Conservation (phyloP, 495 filamentous ascomycete genomes). For the Penicillium verhagenii region DNA sequence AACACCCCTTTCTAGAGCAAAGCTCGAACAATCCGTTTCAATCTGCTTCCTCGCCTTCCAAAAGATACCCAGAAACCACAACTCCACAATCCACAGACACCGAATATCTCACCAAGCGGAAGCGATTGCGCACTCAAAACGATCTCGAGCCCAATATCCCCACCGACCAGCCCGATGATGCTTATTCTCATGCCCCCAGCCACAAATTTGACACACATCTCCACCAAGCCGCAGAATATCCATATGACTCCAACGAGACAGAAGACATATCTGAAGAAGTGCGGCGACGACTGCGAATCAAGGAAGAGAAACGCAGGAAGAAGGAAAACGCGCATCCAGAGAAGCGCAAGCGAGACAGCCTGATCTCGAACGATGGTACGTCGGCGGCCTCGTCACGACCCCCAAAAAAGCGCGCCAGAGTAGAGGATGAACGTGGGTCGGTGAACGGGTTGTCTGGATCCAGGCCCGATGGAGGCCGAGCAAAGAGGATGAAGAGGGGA, state of each 20-base stretch:
- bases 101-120: constrained; percentile 4
- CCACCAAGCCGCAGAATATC: constrained; percentile 17
- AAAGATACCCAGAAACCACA: not conserved
- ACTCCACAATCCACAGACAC: constrained; percentile 12
- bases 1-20: constrained; percentile 1
- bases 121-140: constrained; percentile 15
- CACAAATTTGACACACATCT: constrained; percentile 22
- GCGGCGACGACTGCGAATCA: constrained; percentile 38
- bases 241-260: constrained; percentile 32
- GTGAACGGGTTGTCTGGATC: not conserved
- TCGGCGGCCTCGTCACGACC: constrained; percentile 11
- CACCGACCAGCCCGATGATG: constrained; percentile 1
- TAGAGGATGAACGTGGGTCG: not conserved
- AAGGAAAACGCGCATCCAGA: constrained; percentile 28
- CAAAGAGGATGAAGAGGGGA: not conserved
- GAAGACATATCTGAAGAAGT: constrained; percentile 50
- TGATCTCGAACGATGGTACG: constrained; percentile 30
- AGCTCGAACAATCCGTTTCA: not conserved
- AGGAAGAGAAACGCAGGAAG: constrained; percentile 36
- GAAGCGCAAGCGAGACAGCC: constrained; percentile 41
- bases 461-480: not conserved
- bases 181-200: constrained; percentile 8
- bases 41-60: not conserved
- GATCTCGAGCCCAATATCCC: not conserved
- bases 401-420: constrained; percentile 27